Conservation (phyloP, 2,329 filamentous ascomycete species). For the Monosporascus sp. region DNA sequence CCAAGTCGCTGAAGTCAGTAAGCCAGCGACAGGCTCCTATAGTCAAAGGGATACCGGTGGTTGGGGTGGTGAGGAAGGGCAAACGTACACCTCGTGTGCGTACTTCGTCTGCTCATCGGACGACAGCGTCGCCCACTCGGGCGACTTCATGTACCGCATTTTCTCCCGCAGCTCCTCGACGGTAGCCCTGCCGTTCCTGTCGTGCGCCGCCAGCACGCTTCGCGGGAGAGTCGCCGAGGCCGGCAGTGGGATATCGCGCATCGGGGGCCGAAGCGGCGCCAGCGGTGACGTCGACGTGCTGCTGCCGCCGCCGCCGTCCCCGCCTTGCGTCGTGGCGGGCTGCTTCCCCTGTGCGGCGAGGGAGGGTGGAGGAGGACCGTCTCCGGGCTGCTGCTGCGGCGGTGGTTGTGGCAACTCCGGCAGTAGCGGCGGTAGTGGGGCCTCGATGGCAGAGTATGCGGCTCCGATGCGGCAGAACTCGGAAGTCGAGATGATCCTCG, state of each 20-base stretch:
- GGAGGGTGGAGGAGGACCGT: too few relatives aligned
- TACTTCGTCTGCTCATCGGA: constrained; percentile 5
- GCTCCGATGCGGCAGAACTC: too few relatives aligned
- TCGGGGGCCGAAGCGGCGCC: background rate
- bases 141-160: background rate
- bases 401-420: too few relatives aligned
- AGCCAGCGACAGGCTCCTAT: background rate
- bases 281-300: background rate
- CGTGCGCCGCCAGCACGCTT: background rate
- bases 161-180: constrained; percentile 1
- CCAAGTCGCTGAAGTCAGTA: background rate
- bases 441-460: too few relatives aligned
- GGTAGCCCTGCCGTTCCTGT: background rate
- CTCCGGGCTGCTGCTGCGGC: too few relatives aligned
- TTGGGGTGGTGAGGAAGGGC: background rate
- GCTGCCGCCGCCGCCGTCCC: too few relatives aligned
- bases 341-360: too few relatives aligned
- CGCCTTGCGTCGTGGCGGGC: too few relatives aligned
- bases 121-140: constrained; percentile 1
- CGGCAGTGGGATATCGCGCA: background rate
- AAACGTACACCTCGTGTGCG: constrained; percentile 7
- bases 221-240: background rate
- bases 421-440: too few relatives aligned
- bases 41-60: background rate
- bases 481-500: too few relatives aligned